Conservation (phyloP, 257 asterid genomes). For the Solanum piurae region DNA sequence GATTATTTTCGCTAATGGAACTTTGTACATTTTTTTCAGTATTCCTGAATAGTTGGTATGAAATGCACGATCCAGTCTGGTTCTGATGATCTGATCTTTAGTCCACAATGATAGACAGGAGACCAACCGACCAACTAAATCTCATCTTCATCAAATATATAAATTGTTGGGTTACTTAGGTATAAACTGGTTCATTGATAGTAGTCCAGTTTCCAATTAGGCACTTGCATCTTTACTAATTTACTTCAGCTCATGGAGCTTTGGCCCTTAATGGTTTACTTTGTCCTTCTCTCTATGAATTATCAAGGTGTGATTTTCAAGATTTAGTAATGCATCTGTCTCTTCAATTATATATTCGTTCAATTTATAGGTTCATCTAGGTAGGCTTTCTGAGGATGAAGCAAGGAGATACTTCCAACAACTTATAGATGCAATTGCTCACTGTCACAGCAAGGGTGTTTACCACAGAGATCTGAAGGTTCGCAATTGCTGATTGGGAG, state of each 20-base stretch:
- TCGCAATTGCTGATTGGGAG: slow-evolving; percentile 5
- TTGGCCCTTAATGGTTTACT: not conserved
- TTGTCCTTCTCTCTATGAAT: not conserved
- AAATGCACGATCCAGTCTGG: not conserved
- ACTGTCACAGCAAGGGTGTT: slow-evolving; percentile 91
- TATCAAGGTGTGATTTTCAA: not conserved
- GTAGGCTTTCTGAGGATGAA: slow-evolving; percentile 68
- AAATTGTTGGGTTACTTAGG: not conserved
- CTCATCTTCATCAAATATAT: not conserved
- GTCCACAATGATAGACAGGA: not conserved
- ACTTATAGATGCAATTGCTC: slow-evolving; percentile 82
- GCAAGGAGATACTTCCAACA: slow-evolving; percentile 86
- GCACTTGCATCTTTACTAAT: not conserved
- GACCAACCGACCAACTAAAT: not conserved
- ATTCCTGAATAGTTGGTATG: not conserved
- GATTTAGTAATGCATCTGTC: not conserved
- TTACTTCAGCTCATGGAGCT: not conserved
- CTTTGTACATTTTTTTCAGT: not conserved
- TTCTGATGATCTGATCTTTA: not conserved
- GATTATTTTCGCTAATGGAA: not conserved
- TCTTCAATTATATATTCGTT: not conserved
- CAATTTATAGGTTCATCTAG: slow-evolving; percentile 55
- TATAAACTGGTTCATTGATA: not conserved
- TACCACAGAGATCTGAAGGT: slow-evolving; percentile 96
- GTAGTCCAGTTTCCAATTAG: not conserved